Conservation (phyloP, 2,329 filamentous ascomycete genomes). For the Monilinia fructicola region DNA sequence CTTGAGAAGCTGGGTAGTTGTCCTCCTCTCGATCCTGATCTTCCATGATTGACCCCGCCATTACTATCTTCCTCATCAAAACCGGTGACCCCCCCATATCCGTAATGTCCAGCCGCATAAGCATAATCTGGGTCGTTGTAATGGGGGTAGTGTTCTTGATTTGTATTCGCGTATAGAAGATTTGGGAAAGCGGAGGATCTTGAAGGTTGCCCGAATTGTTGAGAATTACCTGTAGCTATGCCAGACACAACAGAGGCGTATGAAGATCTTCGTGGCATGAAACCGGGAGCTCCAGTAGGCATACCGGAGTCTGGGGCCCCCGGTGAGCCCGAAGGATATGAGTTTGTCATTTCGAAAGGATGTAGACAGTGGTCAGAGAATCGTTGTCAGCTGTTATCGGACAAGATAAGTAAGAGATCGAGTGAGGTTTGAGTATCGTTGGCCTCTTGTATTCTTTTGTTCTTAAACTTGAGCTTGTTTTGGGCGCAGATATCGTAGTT, state of each 20-base stretch:
- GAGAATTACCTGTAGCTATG: constrained; percentile 40
- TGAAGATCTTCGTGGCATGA: constrained; percentile 54
- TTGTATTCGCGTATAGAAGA: constrained; percentile 30
- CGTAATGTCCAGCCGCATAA: constrained; percentile 31
- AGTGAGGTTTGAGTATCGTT: background rate
- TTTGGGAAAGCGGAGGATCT: constrained; percentile 40
- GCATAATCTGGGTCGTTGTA: constrained; percentile 36
- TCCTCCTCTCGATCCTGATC: constrained; percentile 34
- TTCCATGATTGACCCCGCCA: constrained; percentile 33
- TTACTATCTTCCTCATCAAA: constrained; percentile 36
- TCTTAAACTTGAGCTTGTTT: background rate
- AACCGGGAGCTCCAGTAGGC: constrained; percentile 42
- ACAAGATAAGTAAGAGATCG: background rate
- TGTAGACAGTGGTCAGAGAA: background rate
- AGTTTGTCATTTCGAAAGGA: constrained; percentile 34
- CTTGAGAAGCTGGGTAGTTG: constrained; percentile 41
- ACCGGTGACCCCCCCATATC: constrained; percentile 26
- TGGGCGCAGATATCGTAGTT: background rate
- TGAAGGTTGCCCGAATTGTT: constrained; percentile 32
- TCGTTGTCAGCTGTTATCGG: background rate
- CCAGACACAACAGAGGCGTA: constrained; percentile 62
- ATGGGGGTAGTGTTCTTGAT: constrained; percentile 34
- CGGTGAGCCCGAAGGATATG: constrained; percentile 39
- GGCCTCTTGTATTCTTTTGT: background rate
- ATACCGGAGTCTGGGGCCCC: constrained; percentile 39